These are phyloP conservation scores for Marasmius fiardii DNA, from an alignment of 1,284 basidiomycete genomes.

Conservation along the genomic window DNA sequence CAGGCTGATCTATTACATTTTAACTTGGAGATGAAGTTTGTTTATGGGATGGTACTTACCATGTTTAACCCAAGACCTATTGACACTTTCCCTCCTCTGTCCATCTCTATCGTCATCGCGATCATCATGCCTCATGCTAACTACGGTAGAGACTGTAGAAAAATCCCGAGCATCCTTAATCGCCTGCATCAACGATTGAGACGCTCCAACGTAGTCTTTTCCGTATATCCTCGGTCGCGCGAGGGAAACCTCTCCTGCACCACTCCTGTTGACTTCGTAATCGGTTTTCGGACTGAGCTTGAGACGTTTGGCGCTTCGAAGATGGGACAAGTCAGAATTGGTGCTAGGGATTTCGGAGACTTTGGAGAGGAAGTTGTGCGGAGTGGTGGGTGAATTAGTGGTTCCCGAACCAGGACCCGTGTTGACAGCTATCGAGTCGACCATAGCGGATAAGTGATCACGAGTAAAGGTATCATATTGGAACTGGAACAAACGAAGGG, in stretches of 20 bases:
- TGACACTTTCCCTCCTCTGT: not conserved
- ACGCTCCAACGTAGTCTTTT: conserved; percentile 71
- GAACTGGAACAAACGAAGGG: conserved; percentile 84
- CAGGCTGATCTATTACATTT: not conserved
- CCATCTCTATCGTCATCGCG: not conserved
- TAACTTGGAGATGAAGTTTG: not conserved
- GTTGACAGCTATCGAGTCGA: conserved; percentile 84
- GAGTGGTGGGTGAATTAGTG: conserved; percentile 41
- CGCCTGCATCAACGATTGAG: conserved; percentile 68
- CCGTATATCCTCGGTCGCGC: conserved; percentile 42
- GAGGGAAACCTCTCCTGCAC: conserved; percentile 38
- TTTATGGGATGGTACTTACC: not conserved
- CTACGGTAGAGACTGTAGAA: conserved; percentile 64
- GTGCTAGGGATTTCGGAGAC: conserved; percentile 37
- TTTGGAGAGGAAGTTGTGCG: conserved; percentile 38
- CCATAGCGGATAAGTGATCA: conserved; percentile 87
- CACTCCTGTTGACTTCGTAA: conserved; percentile 31
- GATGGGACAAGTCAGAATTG: conserved; percentile 38
- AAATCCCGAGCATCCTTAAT: conserved; percentile 72
- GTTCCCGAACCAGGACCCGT: conserved; percentile 56
- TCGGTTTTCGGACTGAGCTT: conserved; percentile 64
- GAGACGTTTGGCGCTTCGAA: conserved; percentile 72
- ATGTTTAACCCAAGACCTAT: not conserved
- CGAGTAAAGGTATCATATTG: conserved; percentile 93
- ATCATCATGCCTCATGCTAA: conserved; percentile 28